A percentile compares a stretch with the other conserved stretches of the same genome.
phyloP scores from a whole-genome alignment of 1,284 basidiomycete genomes.

The Puccinia polysora region DNA sequence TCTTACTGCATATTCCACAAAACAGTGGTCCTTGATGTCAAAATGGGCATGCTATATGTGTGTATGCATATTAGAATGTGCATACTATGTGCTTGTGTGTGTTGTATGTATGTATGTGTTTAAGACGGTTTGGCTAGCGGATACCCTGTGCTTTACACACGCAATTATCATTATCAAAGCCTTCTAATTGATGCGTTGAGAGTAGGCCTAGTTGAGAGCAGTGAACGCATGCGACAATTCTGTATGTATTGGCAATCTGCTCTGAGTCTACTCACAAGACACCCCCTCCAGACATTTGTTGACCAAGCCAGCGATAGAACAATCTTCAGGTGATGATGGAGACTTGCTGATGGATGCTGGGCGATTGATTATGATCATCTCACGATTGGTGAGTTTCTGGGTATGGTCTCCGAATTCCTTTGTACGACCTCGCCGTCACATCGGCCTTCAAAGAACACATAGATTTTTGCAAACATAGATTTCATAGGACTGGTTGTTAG shows the following conservation, averaged over 20 bases:
- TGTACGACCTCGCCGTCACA: conserved; percentile 1
- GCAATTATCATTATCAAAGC: neutral
- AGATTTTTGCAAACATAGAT: neutral
- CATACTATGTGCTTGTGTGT: no score
- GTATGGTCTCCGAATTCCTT: neutral
- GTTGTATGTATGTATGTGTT: no score
- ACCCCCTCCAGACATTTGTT: conserved; percentile 1
- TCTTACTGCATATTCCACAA: no score
- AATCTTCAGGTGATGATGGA: conserved; percentile 22
- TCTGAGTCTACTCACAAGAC: conserved; percentile 11
- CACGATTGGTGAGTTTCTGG: neutral
- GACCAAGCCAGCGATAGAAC: conserved; percentile 11
- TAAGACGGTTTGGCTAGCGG: no score
- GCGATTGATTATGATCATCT: conserved; percentile 2
- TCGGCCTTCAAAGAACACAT: conserved; percentile 2
- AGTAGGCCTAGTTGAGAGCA: no score
- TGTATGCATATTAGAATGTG: no score
- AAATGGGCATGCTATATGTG: no score
- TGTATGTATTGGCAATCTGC: neutral
- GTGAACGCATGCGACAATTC: neutral
- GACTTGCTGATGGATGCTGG: conserved; percentile 15
- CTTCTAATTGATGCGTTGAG: neutral
- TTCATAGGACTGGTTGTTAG: conserved; percentile 3
- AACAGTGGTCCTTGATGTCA: no score
- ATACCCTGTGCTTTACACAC: no score